A percentile compares a stretch with the other conserved stretches of the same genome.
phyloP scores from a whole-genome alignment of 1,284 basidiomycete genomes.

The Sporisorium iseilematis-ciliati region DNA sequence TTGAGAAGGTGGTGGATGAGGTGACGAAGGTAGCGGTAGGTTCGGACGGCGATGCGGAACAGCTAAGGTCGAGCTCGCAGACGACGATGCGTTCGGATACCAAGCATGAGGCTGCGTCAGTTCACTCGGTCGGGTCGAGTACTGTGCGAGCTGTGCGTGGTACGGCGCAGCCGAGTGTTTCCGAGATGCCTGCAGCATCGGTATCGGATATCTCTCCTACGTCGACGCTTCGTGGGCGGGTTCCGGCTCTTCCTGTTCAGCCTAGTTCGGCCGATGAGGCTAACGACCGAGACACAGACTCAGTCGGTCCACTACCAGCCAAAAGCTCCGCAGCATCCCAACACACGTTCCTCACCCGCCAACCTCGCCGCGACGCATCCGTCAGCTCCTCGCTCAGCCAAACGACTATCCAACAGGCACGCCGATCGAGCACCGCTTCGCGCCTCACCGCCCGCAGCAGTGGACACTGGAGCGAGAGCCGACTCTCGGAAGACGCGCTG shows the following conservation, averaged over 20 bases:
- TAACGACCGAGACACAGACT: constrained; percentile 17
- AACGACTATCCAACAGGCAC: constrained; percentile 23
- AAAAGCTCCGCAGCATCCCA: constrained; percentile 30
- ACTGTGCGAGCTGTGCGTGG: constrained; percentile 22
- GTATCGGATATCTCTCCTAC: constrained; percentile 16
- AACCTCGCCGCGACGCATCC: constrained; percentile 29
- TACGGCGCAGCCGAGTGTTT: constrained; percentile 13
- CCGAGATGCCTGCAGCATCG: constrained; percentile 13
- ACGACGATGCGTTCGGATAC: constrained; percentile 37
- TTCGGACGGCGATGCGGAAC: constrained; percentile 13
- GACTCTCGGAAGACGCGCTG: constrained; percentile 41
- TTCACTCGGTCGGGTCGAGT: constrained; percentile 26
- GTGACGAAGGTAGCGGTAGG: neutral
- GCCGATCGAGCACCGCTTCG: constrained; percentile 35
- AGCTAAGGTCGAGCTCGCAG: constrained; percentile 24
- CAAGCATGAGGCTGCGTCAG: constrained; percentile 38
- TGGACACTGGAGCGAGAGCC: constrained; percentile 44
- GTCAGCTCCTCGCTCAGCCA: constrained; percentile 21
- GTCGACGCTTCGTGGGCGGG: constrained; percentile 11
- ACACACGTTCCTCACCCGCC: constrained; percentile 19
- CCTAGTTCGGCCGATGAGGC: neutral
- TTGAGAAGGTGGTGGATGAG: constrained; percentile 3
- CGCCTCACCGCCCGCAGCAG: constrained; percentile 41
- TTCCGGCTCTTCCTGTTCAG: neutral
- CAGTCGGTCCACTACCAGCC: constrained; percentile 26